Conservation (phyloP, 2,329 filamentous ascomycete genomes). For the Gyromitra esculenta region DNA sequence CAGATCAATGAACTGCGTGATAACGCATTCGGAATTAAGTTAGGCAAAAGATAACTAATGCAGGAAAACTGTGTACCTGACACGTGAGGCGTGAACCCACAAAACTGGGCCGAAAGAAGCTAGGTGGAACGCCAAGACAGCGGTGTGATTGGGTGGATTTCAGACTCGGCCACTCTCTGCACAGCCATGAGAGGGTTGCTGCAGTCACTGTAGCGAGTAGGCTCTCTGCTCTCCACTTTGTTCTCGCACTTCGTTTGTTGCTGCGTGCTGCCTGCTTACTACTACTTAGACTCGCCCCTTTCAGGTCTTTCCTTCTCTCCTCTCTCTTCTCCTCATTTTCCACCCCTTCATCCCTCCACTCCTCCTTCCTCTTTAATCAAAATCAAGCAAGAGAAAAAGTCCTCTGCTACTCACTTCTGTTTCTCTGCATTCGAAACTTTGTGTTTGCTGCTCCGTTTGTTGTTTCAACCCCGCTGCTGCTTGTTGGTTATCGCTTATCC, state of each 20-base stretch:
- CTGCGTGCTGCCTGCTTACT: constrained; percentile 39
- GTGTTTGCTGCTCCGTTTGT: constrained; percentile 32
- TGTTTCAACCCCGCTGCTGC: constrained; percentile 42
- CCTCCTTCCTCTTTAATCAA: constrained; percentile 40
- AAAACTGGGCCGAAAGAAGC: constrained; percentile 6
- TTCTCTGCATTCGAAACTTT: constrained; percentile 22
- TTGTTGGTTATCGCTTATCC: constrained; percentile 51
- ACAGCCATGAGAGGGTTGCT: constrained; percentile 9
- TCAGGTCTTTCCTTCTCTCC: constrained; percentile 58
- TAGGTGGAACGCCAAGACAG: constrained; percentile 19
- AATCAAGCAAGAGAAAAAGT: constrained; percentile 31
- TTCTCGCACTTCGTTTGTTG: constrained; percentile 40
- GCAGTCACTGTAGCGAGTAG: constrained; percentile 38
- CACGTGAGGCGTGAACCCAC: constrained; percentile 22
- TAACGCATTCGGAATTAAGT: background rate
- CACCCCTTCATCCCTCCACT: constrained; percentile 54
- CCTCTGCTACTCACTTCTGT: constrained; percentile 49
- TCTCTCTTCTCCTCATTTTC: constrained; percentile 57
- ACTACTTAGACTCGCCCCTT: constrained; percentile 46
- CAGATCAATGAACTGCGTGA: background rate
- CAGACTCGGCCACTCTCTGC: constrained; percentile 31
- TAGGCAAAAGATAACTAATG: background rate
- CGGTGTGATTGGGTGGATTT: constrained; percentile 28
- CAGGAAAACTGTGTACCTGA: constrained; percentile 25
- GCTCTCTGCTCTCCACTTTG: constrained; percentile 45